phyloP scores from a whole-genome alignment of 805 yeast species.

The Starmerella stigmatis region DNA sequence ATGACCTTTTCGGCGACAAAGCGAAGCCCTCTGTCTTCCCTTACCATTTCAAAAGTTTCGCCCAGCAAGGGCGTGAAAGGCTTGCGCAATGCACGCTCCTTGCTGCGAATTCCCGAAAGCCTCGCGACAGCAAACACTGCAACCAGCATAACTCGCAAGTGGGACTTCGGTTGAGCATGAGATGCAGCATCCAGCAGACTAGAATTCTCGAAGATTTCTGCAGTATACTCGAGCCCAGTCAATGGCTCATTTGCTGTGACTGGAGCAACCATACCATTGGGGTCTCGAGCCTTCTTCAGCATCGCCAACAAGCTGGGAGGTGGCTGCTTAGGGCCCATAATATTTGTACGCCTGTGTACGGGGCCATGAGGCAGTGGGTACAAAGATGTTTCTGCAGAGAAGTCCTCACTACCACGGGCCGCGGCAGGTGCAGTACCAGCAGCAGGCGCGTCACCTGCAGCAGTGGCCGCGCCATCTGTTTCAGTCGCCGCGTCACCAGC shows the following conservation, averaged over 20 bases:
- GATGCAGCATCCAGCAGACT: conserved; percentile 54
- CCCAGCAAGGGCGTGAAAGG: conserved; percentile 94
- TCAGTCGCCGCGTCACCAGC: too few species aligned
- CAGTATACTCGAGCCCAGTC: conserved; percentile 63
- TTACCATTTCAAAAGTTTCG: conserved; percentile 80
- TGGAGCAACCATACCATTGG: conserved; percentile 69
- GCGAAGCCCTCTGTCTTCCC: conserved; percentile 72
- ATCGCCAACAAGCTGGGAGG: conserved; percentile 80
- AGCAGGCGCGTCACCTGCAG: too few species aligned
- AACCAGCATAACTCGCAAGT: conserved; percentile 49
- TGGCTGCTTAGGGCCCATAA: conserved; percentile 43
- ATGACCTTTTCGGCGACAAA: conserved; percentile 73
- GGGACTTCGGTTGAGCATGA: conserved; percentile 37
- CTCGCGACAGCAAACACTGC: conserved; percentile 77
- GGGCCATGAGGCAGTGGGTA: conserved; percentile 52
- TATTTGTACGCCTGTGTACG: conserved; percentile 46
- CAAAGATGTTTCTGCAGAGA: conserved; percentile 30
- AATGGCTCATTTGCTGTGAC: conserved; percentile 89
- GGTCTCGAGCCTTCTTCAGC: conserved; percentile 78
- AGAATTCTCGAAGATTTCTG: conserved; percentile 73
- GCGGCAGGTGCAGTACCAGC: too few species aligned
- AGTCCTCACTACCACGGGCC: not conserved
- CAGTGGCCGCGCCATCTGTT: too few species aligned
- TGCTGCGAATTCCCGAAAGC: conserved; percentile 59
- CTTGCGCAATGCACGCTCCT: conserved; percentile 67